Evolutionary conservation across 805 yeast species (phyloP).

Genomic region (Candida wancherniae): DNA sequence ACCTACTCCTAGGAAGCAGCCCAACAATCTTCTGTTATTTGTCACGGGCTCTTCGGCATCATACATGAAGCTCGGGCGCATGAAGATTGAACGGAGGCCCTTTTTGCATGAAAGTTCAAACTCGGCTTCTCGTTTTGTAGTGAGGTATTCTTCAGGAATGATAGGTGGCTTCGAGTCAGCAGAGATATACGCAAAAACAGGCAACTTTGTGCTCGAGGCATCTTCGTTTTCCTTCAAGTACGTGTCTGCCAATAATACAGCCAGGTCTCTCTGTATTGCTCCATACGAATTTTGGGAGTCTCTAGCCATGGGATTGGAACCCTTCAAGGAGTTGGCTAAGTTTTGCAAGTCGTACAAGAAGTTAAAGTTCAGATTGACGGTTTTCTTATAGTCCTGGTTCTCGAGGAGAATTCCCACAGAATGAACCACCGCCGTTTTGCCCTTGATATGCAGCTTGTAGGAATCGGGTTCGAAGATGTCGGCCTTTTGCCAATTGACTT

Average conservation of each 20-base stretch:
- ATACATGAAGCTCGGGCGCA: conserved; percentile 83
- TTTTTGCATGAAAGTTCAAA: conserved; percentile 43
- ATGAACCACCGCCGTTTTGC: conserved; percentile 70
- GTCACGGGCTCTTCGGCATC: conserved; percentile 40
- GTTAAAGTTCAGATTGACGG: conserved; percentile 39
- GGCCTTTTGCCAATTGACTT: conserved; percentile 64
- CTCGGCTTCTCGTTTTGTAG: conserved; percentile 77
- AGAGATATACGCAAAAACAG: conserved; percentile 65
- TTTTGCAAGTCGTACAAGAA: conserved; percentile 28
- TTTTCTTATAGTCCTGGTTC: conserved; percentile 60
- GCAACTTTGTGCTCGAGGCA: conserved; percentile 16
- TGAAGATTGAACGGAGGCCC: conserved; percentile 52
- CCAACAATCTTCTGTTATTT: conserved; percentile 39
- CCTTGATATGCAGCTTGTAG: conserved; percentile 43
- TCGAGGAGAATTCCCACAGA: conserved; percentile 75
- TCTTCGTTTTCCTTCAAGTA: conserved; percentile 27
- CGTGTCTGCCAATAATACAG: conserved; percentile 57
- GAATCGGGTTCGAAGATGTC: conserved; percentile 63
- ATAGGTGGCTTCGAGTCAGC: conserved; percentile 73
- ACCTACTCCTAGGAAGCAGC: conserved; percentile 36
- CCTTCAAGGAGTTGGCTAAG: conserved; percentile 34
- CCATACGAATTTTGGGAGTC: conserved; percentile 48
- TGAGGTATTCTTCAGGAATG: conserved; percentile 61
- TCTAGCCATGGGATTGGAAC: conserved; percentile 60
- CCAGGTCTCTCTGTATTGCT: conserved; percentile 65